Base-by-base conservation (phyloP, 805 yeast genomes). In the Lipomyces yamadae region DNA sequence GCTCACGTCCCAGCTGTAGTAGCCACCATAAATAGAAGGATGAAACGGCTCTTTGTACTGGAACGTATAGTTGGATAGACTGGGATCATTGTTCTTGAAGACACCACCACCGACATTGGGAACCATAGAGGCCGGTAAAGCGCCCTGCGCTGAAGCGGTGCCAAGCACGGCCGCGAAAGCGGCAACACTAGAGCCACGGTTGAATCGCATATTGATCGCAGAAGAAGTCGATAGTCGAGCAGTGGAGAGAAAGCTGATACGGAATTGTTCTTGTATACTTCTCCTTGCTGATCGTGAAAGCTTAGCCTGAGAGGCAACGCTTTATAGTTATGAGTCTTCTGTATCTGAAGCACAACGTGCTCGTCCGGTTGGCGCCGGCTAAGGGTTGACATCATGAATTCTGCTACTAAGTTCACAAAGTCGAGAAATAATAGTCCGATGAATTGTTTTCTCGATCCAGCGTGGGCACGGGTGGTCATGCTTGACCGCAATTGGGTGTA, bases 341-440 rank as follows among this genome's bases (percentile, higher is more conserved):
- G 5, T 52, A 24, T 10, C 18, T 18, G 33, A 37, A 6, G 13
- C 33, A 52, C 33, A 52, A 52, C 33, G 55, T 52, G 55, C 55
- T 52, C 55, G 24, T 29, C 15, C 24, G 10, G 55, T 52, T 52
- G 55, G 55, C 55, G 55, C 55, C 24, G 13, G 30, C 55, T 18
- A 48, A 11, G 15, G 53, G 6, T 48, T 48, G 53, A 48, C 53
- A 11, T 48, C 15, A 48, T 15, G 53, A 48, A 7, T 11, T 11
- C 13, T 48, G 10, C 53, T 48, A 18, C 53, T 2, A 18, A 48
- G 53, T 48, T 24, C 24, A 24, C 24, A 1, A 24, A 1, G 24
- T 24, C 24, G 24, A 48, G 15, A 11, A 48, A 48, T 6, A 48
- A 11, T 48, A 48, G 29, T 7, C 53, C 7, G 7, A 48, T 48